phyloP scores from a whole-genome alignment of 139 green algal genomes.

The Asterochloris erici region DNA sequence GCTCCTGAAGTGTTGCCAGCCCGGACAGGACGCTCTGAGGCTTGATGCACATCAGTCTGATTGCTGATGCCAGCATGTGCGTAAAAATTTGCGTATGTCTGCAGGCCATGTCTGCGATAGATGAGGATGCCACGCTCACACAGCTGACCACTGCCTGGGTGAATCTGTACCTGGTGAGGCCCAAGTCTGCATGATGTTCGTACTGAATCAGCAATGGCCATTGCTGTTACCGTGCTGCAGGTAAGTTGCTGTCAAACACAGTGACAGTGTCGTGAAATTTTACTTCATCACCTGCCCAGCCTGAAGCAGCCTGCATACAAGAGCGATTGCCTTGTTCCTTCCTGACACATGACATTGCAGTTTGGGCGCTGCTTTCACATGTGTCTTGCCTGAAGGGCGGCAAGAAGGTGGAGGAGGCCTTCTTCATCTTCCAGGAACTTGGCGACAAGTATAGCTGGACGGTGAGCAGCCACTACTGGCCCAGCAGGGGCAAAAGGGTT shows the following conservation, averaged over 20 bases:
- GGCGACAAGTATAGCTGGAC: conserved; percentile 96
- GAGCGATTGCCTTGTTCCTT: too few species aligned
- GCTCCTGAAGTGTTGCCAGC: too few species aligned
- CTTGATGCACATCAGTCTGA: too few species aligned
- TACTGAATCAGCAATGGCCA: not conserved
- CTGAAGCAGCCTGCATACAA: too few species aligned
- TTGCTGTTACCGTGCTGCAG: too few species aligned
- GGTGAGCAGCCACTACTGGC: conserved; percentile 24
- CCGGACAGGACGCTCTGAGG: too few species aligned
- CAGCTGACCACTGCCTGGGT: conserved; percentile 95
- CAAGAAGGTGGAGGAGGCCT: conserved; percentile 91
- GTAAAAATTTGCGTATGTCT: not conserved
- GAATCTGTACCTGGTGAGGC: conserved; percentile 70
- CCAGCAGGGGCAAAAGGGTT: not conserved
- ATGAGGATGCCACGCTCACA: conserved; percentile 95
- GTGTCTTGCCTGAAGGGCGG: conserved; percentile 62
- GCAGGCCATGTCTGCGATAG: conserved; percentile 78
- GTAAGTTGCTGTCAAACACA: too few species aligned
- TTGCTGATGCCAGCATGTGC: too few species aligned
- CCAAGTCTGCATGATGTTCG: not conserved
- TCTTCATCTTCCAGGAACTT: conserved; percentile 94
- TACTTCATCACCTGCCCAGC: too few species aligned
- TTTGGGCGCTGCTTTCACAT: not conserved
- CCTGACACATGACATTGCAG: too few species aligned
- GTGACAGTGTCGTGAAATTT: not conserved